These are phyloP conservation scores for Oryza glaberrima DNA, from an alignment of 176 grass and related monocot genomes.

Conservation along the genomic window DNA sequence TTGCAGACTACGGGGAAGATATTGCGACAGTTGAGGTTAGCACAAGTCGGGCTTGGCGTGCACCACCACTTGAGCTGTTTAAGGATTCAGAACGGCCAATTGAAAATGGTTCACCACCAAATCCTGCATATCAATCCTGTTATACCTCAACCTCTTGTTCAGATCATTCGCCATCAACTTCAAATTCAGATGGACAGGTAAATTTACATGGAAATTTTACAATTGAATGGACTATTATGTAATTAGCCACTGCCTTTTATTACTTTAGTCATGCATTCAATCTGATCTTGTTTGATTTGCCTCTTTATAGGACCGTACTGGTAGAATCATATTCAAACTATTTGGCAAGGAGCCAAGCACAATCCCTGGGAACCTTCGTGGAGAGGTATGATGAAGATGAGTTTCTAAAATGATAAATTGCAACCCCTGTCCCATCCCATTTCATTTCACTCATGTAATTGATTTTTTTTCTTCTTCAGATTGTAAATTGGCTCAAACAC, in stretches of 20 bases:
- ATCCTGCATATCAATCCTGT: slow-evolving; percentile 56
- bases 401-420: slow-evolving; percentile 13
- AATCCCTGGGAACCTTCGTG: slow-evolving; percentile 74
- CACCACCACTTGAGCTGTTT: slow-evolving; percentile 65
- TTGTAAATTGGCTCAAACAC: slow-evolving; percentile 91
- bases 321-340: slow-evolving; percentile 95
- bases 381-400: slow-evolving; percentile 53
- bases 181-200: slow-evolving; percentile 96
- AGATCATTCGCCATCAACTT: slow-evolving; percentile 91
- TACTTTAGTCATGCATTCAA: slow-evolving; percentile 5
- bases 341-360: slow-evolving; percentile 95
- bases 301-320: slow-evolving; percentile 80
- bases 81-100: slow-evolving; percentile 62
- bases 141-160: slow-evolving; percentile 90
- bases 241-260: not conserved
- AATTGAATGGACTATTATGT: slow-evolving; percentile 19
- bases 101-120: slow-evolving; percentile 58
- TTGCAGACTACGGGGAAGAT: slow-evolving; percentile 67
- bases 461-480: slow-evolving; percentile 46
- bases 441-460: slow-evolving; percentile 16
- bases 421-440: not conserved
- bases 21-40: slow-evolving; percentile 68
- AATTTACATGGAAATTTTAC: slow-evolving; percentile 23
- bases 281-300: slow-evolving; percentile 10
- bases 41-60: slow-evolving; percentile 60